Evolutionary conservation across 164 flowering plant genomes (phyloP).

Genomic region (Kingdonia uniflora): DNA sequence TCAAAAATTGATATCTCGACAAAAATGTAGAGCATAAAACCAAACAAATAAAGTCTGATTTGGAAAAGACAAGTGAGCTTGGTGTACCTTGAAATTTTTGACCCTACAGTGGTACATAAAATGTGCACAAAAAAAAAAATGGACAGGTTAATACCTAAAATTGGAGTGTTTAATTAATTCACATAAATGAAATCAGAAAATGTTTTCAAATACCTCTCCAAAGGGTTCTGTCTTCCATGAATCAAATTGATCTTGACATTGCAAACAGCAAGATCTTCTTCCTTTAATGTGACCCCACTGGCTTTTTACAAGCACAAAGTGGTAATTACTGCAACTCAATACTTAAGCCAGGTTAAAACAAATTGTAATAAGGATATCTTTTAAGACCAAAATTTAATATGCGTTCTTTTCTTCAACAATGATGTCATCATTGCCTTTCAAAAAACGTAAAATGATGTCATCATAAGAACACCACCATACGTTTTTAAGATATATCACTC

Average conservation of each 20-base stretch:
- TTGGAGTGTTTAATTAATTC: neutral
- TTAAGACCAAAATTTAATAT: too few species aligned
- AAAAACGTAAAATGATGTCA: too few species aligned
- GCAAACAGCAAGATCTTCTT: conserved; percentile 80
- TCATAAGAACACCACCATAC: too few species aligned
- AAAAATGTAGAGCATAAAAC: neutral
- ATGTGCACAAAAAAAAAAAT: conserved; percentile 15
- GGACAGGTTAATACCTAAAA: conserved; percentile 1
- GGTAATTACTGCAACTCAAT: too few species aligned
- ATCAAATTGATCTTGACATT: conserved; percentile 89
- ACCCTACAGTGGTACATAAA: conserved; percentile 33
- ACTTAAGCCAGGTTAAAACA: too few species aligned
- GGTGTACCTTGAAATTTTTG: conserved; percentile 61
- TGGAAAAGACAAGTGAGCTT: neutral
- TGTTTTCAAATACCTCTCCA: conserved; percentile 67
- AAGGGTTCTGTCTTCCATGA: conserved; percentile 78
- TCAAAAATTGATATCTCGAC: neutral
- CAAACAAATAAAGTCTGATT: too few species aligned
- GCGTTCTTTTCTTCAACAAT: too few species aligned
- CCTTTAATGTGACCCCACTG: conserved; percentile 44
- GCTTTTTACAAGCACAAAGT: conserved; percentile 25
- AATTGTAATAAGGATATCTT: too few species aligned
- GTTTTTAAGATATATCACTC: too few species aligned
- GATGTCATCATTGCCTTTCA: too few species aligned
- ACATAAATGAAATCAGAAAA: conserved; percentile 1